phyloP scores from a whole-genome alignment of 495 filamentous ascomycete genomes.

The Daldinia decipiens region DNA sequence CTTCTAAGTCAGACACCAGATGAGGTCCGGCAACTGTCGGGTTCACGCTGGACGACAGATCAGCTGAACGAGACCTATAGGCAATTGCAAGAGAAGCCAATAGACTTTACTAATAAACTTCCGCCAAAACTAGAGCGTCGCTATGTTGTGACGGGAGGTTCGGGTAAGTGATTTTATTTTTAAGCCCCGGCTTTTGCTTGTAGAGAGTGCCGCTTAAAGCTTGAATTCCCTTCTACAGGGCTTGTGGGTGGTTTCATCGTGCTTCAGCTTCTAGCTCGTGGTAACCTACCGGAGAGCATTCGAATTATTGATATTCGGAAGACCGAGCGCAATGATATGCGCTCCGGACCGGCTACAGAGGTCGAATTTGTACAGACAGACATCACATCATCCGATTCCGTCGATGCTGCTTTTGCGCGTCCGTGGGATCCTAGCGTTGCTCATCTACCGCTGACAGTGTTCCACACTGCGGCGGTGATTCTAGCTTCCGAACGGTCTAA shows the following conservation, averaged over 20 bases:
- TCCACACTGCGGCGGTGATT: conserved; percentile 59
- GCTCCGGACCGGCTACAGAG: conserved; percentile 37
- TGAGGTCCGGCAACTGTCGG: conserved; percentile 54
- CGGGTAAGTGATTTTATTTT: conserved; percentile 55
- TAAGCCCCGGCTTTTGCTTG: not conserved
- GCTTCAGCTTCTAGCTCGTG: conserved; percentile 56
- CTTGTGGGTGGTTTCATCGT: conserved; percentile 59
- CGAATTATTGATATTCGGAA: conserved; percentile 56
- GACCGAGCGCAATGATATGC: conserved; percentile 53
- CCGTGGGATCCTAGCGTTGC: conserved; percentile 50
- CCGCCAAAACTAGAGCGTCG: conserved; percentile 65
- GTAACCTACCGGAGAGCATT: conserved; percentile 52
- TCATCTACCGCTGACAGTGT: conserved; percentile 54
- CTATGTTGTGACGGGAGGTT: conserved; percentile 67
- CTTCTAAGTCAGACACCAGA: conserved; percentile 59
- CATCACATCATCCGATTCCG: conserved; percentile 52
- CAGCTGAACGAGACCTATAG: conserved; percentile 60
- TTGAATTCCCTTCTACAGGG: conserved; percentile 40
- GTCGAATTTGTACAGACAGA: conserved; percentile 56
- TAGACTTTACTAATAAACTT: conserved; percentile 59
- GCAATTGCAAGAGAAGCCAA: conserved; percentile 52
- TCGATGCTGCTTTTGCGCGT: conserved; percentile 50
- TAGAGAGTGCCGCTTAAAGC: conserved; percentile 14
- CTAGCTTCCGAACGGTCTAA: conserved; percentile 55
- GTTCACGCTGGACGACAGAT: conserved; percentile 60